Percentiles rank a stretch among this genome's conserved stretches.
Evolutionary conservation across 2,329 filamentous ascomycete genomes (phyloP).

Genomic region (Sphaerostilbella broomeana): DNA sequence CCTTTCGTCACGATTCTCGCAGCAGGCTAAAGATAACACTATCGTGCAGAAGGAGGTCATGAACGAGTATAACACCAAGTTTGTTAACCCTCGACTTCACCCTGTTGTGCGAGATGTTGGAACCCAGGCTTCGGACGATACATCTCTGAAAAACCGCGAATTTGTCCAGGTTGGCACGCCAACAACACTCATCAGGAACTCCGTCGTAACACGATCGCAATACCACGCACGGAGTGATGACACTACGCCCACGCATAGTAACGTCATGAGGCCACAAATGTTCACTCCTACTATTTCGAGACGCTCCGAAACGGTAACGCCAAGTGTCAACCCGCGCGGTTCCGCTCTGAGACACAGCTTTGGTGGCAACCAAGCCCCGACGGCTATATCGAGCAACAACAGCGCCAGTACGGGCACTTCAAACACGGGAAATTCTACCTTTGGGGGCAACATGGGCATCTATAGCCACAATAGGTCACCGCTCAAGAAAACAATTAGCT

Average conservation of each 20-base stretch:
- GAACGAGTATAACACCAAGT: constrained; percentile 94
- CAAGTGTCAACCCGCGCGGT: constrained; percentile 23
- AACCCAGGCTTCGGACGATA: constrained; percentile 62
- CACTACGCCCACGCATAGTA: constrained; percentile 29
- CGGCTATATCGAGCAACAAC: constrained; percentile 23
- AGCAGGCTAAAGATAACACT: constrained; percentile 76
- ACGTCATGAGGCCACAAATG: constrained; percentile 33
- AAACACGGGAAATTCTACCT: constrained; percentile 24
- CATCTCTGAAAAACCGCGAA: constrained; percentile 35
- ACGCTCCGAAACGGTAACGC: constrained; percentile 30
- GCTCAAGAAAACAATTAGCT: constrained; percentile 65
- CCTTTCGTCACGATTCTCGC: constrained; percentile 66
- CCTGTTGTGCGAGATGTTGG: constrained; percentile 70
- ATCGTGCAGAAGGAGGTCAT: constrained; percentile 88
- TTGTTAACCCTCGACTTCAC: constrained; percentile 83
- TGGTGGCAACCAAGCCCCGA: constrained; percentile 26
- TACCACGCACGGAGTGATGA: constrained; percentile 66
- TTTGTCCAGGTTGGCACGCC: constrained; percentile 47
- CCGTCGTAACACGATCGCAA: constrained; percentile 77
- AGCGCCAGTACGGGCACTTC: constrained; percentile 15
- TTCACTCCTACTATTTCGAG: constrained; percentile 34
- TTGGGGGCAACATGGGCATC: constrained; percentile 72
- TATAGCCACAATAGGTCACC: constrained; percentile 77
- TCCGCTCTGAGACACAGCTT: constrained; percentile 30
- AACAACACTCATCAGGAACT: constrained; percentile 60